Base-by-base conservation (phyloP, 2,329 filamentous ascomycete genomes). In the Aspergillus piperis region DNA sequence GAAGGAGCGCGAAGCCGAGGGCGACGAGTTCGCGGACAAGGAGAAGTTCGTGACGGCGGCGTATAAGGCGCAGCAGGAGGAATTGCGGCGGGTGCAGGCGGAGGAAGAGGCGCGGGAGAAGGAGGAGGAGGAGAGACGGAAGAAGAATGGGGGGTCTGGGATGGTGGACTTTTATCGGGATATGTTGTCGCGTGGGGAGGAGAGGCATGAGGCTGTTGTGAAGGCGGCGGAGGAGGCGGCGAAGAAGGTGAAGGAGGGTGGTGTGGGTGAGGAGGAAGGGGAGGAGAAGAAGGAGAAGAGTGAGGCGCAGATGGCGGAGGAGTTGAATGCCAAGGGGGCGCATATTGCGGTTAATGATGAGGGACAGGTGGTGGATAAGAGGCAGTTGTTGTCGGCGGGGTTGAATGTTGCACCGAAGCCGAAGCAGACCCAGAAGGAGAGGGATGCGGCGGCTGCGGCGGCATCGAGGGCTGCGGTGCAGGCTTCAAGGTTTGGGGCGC, bases 31-130 rank as follows among this genome's bases (percentile, higher is more conserved):
- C 61, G 85, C 82, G 0, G 86, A 88, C 66, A 88, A 88, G 70
- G 86, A 89, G 72, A 87, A 84, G 69, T 89, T 89, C 62, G 86
- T 89, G 44, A 89, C 86, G 1, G 79, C 80, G 1, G 86, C 86
- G 38, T 89, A 89, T 73, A 88, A 87, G 72, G 78, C 80, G 62
- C 86, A 88, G 68, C 86, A 88, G 70, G 85, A 84, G 68, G 86
- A 88, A 70, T 76, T 84, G 61, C 77, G 80, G 58, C 75, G 76
- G 59, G 69, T 85, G 19, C 85, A 88, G 66, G 84, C 82, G 58
- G 86, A 88, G 70, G 85, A 84, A 68, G 86, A 88, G 70, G 76
- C 84, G 61, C 78, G 80, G 58, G 75, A 76, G 59, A 69, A 85
- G 15, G 85, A 88, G 66, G 80, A 80, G 50, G 85, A 88, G 62